Percentiles rank a stretch among this genome's conserved stretches.
These are phyloP conservation scores for Neonectria neomacrospora DNA, from an alignment of 2,329 filamentous ascomycete species.

Conservation along the genomic window DNA sequence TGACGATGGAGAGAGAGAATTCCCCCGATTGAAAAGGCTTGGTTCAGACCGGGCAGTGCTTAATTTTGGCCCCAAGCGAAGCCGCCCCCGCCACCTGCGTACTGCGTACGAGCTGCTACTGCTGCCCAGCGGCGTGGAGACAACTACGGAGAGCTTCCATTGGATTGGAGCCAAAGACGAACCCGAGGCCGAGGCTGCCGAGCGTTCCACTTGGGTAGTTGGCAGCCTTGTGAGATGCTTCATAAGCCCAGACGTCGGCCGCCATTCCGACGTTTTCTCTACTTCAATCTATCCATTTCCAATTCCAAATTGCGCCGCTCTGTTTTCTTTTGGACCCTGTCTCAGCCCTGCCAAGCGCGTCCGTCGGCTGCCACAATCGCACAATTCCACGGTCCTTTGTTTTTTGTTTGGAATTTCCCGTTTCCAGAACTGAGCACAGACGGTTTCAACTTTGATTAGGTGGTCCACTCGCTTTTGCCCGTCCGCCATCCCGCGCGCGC, in stretches of 20 bases:
- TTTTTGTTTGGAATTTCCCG: not conserved
- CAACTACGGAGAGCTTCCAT: not conserved
- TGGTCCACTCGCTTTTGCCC: conserved; percentile 4
- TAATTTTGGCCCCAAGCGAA: conserved; percentile 36
- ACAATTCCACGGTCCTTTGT: conserved; percentile 2
- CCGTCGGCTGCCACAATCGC: conserved; percentile 11
- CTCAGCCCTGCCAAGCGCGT: conserved; percentile 25
- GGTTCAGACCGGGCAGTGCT: conserved; percentile 19
- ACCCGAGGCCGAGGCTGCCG: conserved; percentile 28
- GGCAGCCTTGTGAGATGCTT: conserved; percentile 19
- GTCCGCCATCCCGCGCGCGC: conserved; percentile 22
- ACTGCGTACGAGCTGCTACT: conserved; percentile 22
- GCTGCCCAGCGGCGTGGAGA: not conserved
- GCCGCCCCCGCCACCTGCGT: conserved; percentile 38
- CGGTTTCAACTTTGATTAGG: conserved; percentile 5
- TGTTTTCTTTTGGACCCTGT: conserved; percentile 8
- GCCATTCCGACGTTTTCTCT: not conserved
- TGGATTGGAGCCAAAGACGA: conserved; percentile 1
- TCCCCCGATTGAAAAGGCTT: not conserved
- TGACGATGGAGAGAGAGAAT: conserved; percentile 26
- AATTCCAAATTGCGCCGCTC: not conserved
- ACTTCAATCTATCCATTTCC: not conserved
- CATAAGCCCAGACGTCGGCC: conserved; percentile 9
- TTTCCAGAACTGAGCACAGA: conserved; percentile 25
- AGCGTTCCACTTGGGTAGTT: not conserved